Evolutionary conservation across 768 basidiomycete species (phyloP), one percentile per base, ranked within the genome.

Genomic region (Mycena capillaripes): DNA sequence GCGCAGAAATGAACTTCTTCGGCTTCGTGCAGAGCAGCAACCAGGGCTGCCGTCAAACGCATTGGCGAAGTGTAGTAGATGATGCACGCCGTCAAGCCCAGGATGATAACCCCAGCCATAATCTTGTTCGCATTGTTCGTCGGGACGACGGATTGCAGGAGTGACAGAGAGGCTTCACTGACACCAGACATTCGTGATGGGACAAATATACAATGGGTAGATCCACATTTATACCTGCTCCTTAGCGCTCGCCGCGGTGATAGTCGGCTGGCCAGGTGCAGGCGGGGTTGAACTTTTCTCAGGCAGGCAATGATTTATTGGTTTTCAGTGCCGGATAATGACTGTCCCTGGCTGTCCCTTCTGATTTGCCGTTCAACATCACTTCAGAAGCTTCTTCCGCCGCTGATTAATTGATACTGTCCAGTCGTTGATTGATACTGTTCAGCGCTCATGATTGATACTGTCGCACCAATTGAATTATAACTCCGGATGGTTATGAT

Each of bases 351-450:
- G 12, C 34, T 6, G 34, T 36, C 34, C 7, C 6, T 36, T 36
- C 12, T 36, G 34, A 6, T 6, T 36, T 36, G 34, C 34, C 34
- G 34, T 36, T 36, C 34, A 36, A 36, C 34, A 6, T 36, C 12
- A n/a, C n/a, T n/a, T n/a, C n/a, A n/a, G n/a, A n/a, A n/a, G 34
- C 1, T 57, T 57, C 34, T 57, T 32, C 55, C 55, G 55, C 34
- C 11, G 8, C 14, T 57, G 55, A 57, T 36, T 57, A n/a, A n/a
- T n/a, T n/a, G n/a, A n/a, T n/a, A n/a, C n/a, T n/a, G n/a, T n/a
- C n/a, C n/a, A n/a, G n/a, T n/a, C n/a, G n/a, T n/a, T n/a, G 55
- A 57, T 57, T 36, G 55, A 57, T 57, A 19, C 55, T 57, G 55
- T 36, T 21, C 44, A 46, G 44, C 44, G 44, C 44, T 46, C 44